Base-by-base conservation (phyloP, 2,329 filamentous ascomycete genomes). In the Tricladium varicosporioides region DNA sequence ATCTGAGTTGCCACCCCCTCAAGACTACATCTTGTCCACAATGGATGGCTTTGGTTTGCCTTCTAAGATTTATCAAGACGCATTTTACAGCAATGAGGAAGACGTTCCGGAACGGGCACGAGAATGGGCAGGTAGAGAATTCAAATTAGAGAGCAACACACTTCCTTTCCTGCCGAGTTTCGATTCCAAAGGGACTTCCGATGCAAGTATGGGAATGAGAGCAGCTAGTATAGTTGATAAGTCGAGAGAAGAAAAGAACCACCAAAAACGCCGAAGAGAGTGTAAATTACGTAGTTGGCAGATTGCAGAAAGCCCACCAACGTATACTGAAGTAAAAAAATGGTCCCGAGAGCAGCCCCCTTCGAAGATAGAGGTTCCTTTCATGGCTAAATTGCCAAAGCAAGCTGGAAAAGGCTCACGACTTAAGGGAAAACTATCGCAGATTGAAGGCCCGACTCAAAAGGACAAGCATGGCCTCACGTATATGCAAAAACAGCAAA, bases 111-210 rank as follows among this genome's bases (percentile, higher is more conserved):
- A 87, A 42, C 82, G 87, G 53, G 73, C 80, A 32, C 81, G 91
- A 53, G 91, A 96, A 72, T 97, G 96, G 73, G 93, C 89, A 5
- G 93, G 93, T 2, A 85, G 86, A 64, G 89, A 95, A 65, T 97
- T 95, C 69, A 87, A 84, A 57, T 75, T 97, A 5, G 82, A 85
- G 66, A 88, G 92, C 58, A 85, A 81, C 53, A 89, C 88, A 1
- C 69, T 95, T 7, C 90, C 89, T 0, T 96, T 86, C 72, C 81
- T 97, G 1, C 89, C 92, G 0, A 76, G 83, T 0, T 97, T 97
- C 63, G 85, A 95, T 67, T 73, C 83, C 1, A 80, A 76, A 5
- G 85, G 83, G 7, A 76, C 74, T 22, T 84, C 82, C 2, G 71
- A 75, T 11, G 82, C 83, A 13, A 81, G 77, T 40, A 78, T 77